Percentiles rank a stretch among this genome's conserved stretches.
Conservation (phyloP, 306 rosid genomes). For the Boehmeria nivea region DNA sequence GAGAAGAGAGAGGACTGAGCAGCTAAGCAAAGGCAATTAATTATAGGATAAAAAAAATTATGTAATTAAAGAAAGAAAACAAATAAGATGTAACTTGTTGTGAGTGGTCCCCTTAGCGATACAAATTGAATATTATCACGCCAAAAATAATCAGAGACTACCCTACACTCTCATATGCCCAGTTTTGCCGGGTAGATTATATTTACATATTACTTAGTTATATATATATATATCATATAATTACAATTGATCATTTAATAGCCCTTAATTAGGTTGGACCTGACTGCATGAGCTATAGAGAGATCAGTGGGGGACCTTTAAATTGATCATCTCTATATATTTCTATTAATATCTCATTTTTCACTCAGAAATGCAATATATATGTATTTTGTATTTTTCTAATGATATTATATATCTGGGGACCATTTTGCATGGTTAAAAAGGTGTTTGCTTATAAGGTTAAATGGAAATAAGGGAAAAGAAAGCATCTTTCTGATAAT, state of each 20-base stretch:
- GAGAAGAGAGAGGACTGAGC: background rate
- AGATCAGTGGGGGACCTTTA: constrained; percentile 49
- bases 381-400: background rate
- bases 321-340: constrained; percentile 16
- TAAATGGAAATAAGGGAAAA: no score
- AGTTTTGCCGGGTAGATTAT: constrained; percentile 66
- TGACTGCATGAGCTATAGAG: constrained; percentile 10
- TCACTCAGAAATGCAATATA: background rate
- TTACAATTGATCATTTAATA: constrained; percentile 42
- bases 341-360: background rate
- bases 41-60: constrained; percentile 11
- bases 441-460: background rate
- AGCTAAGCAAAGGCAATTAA: constrained; percentile 16
- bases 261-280: constrained; percentile 28
- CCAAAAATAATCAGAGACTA: constrained; percentile 59
- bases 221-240: constrained; percentile 15
- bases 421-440: constrained; percentile 53
- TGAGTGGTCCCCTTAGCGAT: constrained; percentile 65
- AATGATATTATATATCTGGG: constrained; percentile 25
- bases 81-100: constrained; percentile 26
- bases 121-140: constrained; percentile 93
- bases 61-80: constrained; percentile 24
- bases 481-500: no score
- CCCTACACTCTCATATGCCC: constrained; percentile 48
- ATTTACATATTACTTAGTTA: constrained; percentile 47